Evolutionary conservation across 192 early-diverging fungal species (phyloP), one percentile per base, ranked within the genome.

Genomic region (Mortierella hygrophila): DNA sequence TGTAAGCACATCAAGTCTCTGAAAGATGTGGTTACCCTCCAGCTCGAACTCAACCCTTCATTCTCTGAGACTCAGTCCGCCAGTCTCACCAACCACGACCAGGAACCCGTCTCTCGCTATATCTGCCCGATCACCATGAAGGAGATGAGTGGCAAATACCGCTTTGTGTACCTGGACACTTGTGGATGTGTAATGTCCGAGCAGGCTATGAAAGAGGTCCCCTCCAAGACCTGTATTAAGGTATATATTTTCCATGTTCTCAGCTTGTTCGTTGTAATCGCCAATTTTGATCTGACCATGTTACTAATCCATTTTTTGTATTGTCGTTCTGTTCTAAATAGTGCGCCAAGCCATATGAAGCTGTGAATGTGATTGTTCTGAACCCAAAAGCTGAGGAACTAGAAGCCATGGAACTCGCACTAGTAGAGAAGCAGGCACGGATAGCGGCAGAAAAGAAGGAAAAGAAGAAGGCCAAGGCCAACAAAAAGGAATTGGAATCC

Each of bases 121-220:
- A 88, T 94, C 42, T 97, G 97, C 81, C 97, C 97, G 9, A 89
- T 97, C 32, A 93, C 97, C 0, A 88, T 93, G 82, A 94, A 94
- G 75, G 96, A 97, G 85, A 97, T 97, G 96, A 97, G 95, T 82
- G 96, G 95, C 13, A 96, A 95, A 79, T 89, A 90, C 70, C 89
- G 93, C 40, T 94, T 90, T 87, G 90, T 94, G 26, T 92, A 92
- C 86, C 68, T 94, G 38, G 83, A 88, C 29, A 90, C 89, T 9
- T 97, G 96, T 89, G 97, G 97, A 6, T 96, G 95, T 82, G 96
- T 94, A 10, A 85, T 97, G 87, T 93, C 96, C 18, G 94, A 95
- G 69, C 91, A 94, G 73, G 95, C 95, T 8, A 80, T 97, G 40
- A 94, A 95, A 76, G 91, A 94, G 74, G 88, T 96, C 37, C 92